Percentiles rank a stretch among this genome's conserved stretches.
Conservation (phyloP, 805 yeast species). For the Metschnikowia drakensbergensis region DNA sequence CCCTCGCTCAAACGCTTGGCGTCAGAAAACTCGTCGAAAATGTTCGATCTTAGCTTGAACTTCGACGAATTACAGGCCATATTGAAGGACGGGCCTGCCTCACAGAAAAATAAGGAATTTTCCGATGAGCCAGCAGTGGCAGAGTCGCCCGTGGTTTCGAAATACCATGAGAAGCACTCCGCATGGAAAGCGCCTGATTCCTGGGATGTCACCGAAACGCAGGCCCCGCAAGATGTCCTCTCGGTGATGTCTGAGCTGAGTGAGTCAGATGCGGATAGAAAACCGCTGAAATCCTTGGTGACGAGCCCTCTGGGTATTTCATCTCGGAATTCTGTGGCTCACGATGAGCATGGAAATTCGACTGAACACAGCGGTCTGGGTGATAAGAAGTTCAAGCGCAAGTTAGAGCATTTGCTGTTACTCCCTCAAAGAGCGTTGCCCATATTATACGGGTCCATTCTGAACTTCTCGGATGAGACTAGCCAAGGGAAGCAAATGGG, state of each 20-base stretch:
- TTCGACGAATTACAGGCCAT: slow-evolving; percentile 51
- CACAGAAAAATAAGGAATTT: not conserved
- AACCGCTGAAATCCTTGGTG: not conserved
- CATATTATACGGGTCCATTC: slow-evolving; percentile 28
- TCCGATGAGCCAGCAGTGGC: slow-evolving; percentile 1
- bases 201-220: slow-evolving; percentile 42
- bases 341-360: not conserved
- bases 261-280: slow-evolving; percentile 7
- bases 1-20: not conserved
- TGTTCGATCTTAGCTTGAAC: slow-evolving; percentile 44
- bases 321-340: not conserved
- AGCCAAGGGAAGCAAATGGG: slow-evolving; percentile 17
- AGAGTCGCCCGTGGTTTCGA: slow-evolving; percentile 7
- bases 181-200: slow-evolving; percentile 47
- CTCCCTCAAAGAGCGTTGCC: slow-evolving; percentile 24
- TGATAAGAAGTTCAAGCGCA: slow-evolving; percentile 7
- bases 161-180: slow-evolving; percentile 12
- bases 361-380: not conserved
- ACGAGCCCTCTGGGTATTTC: not conserved
- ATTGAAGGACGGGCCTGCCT: slow-evolving; percentile 26
- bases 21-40: slow-evolving; percentile 9
- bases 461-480: not conserved
- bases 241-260: slow-evolving; percentile 13
- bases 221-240: slow-evolving; percentile 4
- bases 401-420: slow-evolving; percentile 9